Base-by-base conservation (phyloP, 192 early-diverging fungal genomes). In the Umbelopsis isabellina region DNA sequence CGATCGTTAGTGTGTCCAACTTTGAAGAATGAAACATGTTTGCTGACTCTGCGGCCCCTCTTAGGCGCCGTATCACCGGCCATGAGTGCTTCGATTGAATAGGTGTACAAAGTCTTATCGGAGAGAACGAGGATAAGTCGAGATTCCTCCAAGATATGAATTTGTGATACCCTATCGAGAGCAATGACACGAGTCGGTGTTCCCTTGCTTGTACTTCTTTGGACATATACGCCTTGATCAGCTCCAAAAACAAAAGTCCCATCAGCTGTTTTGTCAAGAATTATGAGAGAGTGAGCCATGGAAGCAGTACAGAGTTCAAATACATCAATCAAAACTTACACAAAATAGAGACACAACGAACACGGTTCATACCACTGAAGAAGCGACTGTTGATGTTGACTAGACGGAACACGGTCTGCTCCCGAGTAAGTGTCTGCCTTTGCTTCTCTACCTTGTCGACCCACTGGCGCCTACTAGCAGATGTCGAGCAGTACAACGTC, bases 191-290 rank as follows among this genome's bases (percentile, higher is more conserved):
- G 55, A 20, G 70, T 68, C 8, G 76, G 76, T 74, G 67, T 3
- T 1, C 83, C 83, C 70, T 78, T 74, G 68, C 80, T 72, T 68
- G 82, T 77, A 21, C 21, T 67, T 37, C 75, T 78, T 64, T 82
- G 78, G 13, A 82, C 72, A 69, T 81, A 82, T 68, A 84, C 83
- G 9, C 83, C 82, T 8, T 89, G 87, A 75, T 90, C 97, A 49
- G 97, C 81, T 10, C 96, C 96, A 35, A 83, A 75, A 66, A 97
- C 94, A 2, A 95, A 91, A 27, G 91, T 95, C 44, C 97, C 74
- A 23, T 93, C 80, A 65, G 96, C 84, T 49, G 86, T 75, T 9
- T 83, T 82, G 53, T 85, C 85, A 68, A 84, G 76, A 72, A 72
- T 77, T 71, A 67, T 20, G 16, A n/a, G 46, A 27, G 46, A 72